Base-by-base conservation (phyloP, 192 early-diverging fungal genomes). In the Borealophlyctis nickersoniae region DNA sequence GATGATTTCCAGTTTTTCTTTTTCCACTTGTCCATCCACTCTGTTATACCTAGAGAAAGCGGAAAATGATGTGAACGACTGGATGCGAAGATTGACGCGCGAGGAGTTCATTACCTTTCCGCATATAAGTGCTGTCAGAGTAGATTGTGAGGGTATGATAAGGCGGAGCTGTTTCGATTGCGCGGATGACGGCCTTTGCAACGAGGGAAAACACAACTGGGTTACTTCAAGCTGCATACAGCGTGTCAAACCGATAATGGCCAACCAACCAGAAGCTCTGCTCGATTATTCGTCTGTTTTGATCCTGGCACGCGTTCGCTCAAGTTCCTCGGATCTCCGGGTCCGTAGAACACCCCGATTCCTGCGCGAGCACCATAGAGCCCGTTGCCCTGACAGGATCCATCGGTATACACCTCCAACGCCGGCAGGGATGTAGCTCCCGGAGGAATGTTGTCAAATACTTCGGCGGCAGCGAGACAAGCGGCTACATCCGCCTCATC, bases 271-370 rank as follows among this genome's bases (percentile, higher is more conserved):
- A 70, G 48, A 4, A 80, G 30, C 53, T 80, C 78, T 2, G 78
- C 79, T 13, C 79, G 65, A 51, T 81, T 81, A 63, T 81, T 81
- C 27, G 79, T 81, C 48, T 73, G 75, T 31, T 65, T 23, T 19
- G 7, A 30, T n/a, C 75, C 73, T 26, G 68, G 73, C 39, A 77
- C 65, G 2, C 67, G 64, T 54, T 58, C 73, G 16, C 65, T 56
- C 49, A 73, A 39, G 52, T 83, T 85, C 60, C 81, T 63, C 2
- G 87, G 73, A 73, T 95, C 89, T 36, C 74, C 71, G 0, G 64
- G 58, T 9, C 89, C 91, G 69, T 87, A 98, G 62, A 81, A 95
- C 24, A 95, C 91, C 5, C 95, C 95, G 23, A 91, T 67, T 22
- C 95, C 95, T 30, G 91, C 95, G 3, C 70, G 63, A 2, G 90